Base-by-base conservation (phyloP, 2,329 filamentous ascomycete species). In the Fusarium proliferatum region DNA sequence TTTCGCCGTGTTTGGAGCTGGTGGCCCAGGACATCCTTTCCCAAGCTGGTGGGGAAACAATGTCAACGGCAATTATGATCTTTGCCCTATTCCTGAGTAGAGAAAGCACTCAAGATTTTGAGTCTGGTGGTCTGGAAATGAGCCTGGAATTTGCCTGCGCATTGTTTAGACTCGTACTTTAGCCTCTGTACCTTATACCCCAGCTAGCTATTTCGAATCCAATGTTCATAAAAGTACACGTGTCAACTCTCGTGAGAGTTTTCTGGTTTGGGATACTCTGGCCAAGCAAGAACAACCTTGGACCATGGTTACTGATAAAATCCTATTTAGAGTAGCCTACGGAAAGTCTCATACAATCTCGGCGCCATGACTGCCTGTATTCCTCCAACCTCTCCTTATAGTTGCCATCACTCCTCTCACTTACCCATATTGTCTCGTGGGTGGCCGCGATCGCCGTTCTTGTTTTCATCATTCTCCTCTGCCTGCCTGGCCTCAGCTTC, bases 1-100 rank as follows among this genome's bases (percentile, higher is more conserved):
- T 0, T 89, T 89, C 78, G 86, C 87, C 2, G 87, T 89, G 0
- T 88, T 89, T 61, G 88, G 87, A 1, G 86, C 86, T 6, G 85
- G 86, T 36, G 85, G 85, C 0, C 65, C 71, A 3, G 77, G 84
- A 0, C 76, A 80, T 15, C 82, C 85, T 1, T 88, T 89, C 73
- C 87, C 87, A 1, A 77, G 74, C 4, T 89, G 87, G 87, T 89
- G 87, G 86, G 87, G 87, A 1, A 89, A 89, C 58, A 87, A 88
- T 36, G 79, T 71, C 0, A 76, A 84, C 30, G 86, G 86, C 3
- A 82, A 85, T 72, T 86, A 86, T 52, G 87, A 88, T 72, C 79
- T 82, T 43, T 88, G 86, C 71, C 86, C 86, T 1, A 56, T 74
- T 6, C 2, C 75, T 1, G 82, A 83, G 55, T 83, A 80, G 60